A percentile compares a stretch with the other conserved stretches of the same genome.
Conservation (phyloP, 1,284 basidiomycete genomes). For the Boletus albobrunnescens region DNA sequence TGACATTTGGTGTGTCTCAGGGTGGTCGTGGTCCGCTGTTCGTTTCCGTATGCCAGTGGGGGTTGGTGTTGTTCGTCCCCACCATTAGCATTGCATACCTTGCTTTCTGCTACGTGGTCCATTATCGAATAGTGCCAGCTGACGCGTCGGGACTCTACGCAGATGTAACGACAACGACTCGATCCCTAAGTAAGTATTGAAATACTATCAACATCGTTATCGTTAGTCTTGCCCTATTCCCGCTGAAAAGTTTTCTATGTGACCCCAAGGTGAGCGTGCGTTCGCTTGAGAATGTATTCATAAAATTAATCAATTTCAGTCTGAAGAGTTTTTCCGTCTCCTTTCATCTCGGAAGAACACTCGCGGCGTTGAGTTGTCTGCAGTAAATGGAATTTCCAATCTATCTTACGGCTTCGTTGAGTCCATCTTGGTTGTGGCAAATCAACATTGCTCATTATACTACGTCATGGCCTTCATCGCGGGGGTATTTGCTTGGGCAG, state of each 20-base stretch:
- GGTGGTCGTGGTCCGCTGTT: neutral
- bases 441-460: conserved; percentile 6
- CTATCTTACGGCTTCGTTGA: conserved; percentile 9
- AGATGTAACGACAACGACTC: neutral
- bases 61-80: neutral
- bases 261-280: conserved; percentile 7
- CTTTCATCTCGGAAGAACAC: conserved; percentile 2
- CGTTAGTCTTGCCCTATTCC: conserved; percentile 11
- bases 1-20: too few species aligned
- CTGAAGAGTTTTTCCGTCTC: conserved; percentile 15
- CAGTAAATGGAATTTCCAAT: conserved; percentile 14
- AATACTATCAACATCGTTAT: conserved; percentile 12
- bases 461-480: conserved; percentile 10
- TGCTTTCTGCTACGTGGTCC: conserved; percentile 13
- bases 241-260: conserved; percentile 5
- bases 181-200: conserved; percentile 4
- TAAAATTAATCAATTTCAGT: conserved; percentile 4
- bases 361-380: neutral
- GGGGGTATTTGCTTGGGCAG: conserved; percentile 3
- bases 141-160: neutral
- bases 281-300: neutral
- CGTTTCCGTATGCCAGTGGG: conserved; percentile 1
- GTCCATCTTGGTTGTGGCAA: neutral
- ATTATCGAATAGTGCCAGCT: conserved; percentile 12
- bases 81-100: conserved; percentile 8